Evolutionary conservation across 2,329 filamentous ascomycete species (phyloP), one percentile per base, ranked within the genome.

Genomic region (Sporothrix schenckii): DNA sequence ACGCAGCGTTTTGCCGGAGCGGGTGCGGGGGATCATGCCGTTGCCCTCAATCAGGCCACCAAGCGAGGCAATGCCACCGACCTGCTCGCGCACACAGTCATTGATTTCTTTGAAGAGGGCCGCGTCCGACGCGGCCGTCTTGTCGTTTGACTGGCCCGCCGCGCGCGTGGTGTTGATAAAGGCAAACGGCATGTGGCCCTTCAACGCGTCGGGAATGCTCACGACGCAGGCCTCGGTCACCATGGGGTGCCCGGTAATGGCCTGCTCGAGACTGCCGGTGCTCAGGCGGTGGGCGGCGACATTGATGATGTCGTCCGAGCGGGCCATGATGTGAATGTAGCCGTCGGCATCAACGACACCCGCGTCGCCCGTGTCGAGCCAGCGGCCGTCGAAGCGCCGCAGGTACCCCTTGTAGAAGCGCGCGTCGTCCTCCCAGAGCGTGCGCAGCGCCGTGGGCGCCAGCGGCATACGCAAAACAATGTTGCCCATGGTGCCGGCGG

Each of bases 231-330:
- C 91, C 83, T 97, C 94, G 41, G 91, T 91, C 68, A 97, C 88
- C 3, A 84, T 82, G 0, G 91, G 89, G 77, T 97, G 93, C 0
- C 89, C 89, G 14, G 93, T 90, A 72, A 97, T 91, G 68, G 92
- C 94, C 83, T 97, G 93, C 80, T 97, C 94, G 78, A 97, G 95
- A 47, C 91, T 87, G 66, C 93, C 92, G 1, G 93, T 97, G 73
- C 91, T 94, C 72, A 97, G 89, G 16, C 94, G 88, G 81, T 97
- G 94, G 5, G 94, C 93, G 53, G 93, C 94, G n/a, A 97, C 94
- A 77, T 97, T 97, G 77, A 97, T 93, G 72, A 97, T 91, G 79
- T 97, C 94, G 81, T 97, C 94, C 19, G 80, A 79, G 53, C 88
- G 81, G 53, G 85, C 85, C 87, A 89, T 89, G 74, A 90, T 87